Base-by-base conservation (phyloP, 1,139 yeast species). In the Taphrina deformans region DNA sequence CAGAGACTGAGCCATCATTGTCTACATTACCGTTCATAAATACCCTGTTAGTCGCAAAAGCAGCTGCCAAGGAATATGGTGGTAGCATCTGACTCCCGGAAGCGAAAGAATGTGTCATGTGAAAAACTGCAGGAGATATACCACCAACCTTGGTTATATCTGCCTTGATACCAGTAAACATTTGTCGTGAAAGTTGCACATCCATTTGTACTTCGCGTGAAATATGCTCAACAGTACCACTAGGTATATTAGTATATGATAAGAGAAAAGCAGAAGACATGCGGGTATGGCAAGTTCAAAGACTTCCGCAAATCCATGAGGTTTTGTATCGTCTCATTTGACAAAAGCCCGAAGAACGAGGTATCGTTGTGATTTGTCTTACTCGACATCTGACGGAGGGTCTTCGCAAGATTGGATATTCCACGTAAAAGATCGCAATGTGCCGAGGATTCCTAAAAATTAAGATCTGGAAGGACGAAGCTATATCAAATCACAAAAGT, bases 111-210 rank as follows among this genome's bases (percentile, higher is more conserved):
- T 95, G 99, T 69, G 97, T 88, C 68, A 96, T 89, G 82, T 95
- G 99, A 87, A 95, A 93, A 67, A 92, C 96, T 14, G 63, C 48
- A 67, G 99, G 98, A 77, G 87, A 85, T 83, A 92, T 83, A 70
- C 89, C 80, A 75, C 95, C 90, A 27, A 93, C 91, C 82, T 93
- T 93, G 80, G 90, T 89, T 73, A 93, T 84, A 77, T 93, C 99
- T 67, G 99, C 99, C 77, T 97, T 88, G 74, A 95, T 83, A 68
- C 99, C 99, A 56, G 96, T 88, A 83, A 93, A 93, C 78, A 87
- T 87, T 50, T 59, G 63, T 23, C 63, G 63, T 14, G 63, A 48
- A 12, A 59, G 56, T 23, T 59, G 63, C 6, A 59, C 63, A 59
- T 59, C 63, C 63, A 59, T 59, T 41, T 59, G 63, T 3, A 59